Conservation (phyloP, 2,329 filamentous ascomycete genomes). For the Fusarium austroafricanum region DNA sequence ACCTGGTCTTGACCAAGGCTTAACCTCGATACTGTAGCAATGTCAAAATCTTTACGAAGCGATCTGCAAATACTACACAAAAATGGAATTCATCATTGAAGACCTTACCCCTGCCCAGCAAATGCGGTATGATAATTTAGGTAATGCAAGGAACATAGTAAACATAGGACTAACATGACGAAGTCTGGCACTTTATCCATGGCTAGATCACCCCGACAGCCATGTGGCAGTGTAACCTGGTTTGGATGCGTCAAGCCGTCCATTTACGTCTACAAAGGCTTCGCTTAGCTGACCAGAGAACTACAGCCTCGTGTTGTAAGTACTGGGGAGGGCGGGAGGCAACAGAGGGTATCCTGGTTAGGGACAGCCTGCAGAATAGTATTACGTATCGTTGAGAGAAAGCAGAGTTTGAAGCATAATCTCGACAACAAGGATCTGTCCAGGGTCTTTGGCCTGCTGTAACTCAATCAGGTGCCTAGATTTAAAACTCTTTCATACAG, state of each 20-base stretch:
- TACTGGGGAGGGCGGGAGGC: background rate
- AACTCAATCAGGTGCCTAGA: background rate
- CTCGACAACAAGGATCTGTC: constrained; percentile 3
- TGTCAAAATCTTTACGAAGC: background rate
- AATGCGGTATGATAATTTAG: background rate
- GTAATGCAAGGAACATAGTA: background rate
- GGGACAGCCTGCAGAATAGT: background rate
- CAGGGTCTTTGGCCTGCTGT: constrained; percentile 1
- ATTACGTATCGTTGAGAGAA: no score
- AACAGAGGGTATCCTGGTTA: constrained; percentile 8
- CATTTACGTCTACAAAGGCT: constrained; percentile 1
- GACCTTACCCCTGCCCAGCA: background rate
- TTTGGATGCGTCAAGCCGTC: background rate
- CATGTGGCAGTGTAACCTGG: constrained; percentile 4
- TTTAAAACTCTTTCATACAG: background rate
- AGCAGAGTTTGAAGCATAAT: constrained; percentile 5
- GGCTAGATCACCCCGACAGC: background rate
- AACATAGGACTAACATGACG: background rate
- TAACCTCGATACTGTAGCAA: background rate
- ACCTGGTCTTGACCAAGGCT: background rate
- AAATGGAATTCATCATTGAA: background rate
- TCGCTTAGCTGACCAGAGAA: background rate
- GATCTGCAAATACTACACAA: background rate
- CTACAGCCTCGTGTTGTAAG: background rate
- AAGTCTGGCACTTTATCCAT: background rate